These are phyloP conservation scores for Pichia sporocuriosa DNA, from an alignment of 805 yeast species.

Conservation along the genomic window DNA sequence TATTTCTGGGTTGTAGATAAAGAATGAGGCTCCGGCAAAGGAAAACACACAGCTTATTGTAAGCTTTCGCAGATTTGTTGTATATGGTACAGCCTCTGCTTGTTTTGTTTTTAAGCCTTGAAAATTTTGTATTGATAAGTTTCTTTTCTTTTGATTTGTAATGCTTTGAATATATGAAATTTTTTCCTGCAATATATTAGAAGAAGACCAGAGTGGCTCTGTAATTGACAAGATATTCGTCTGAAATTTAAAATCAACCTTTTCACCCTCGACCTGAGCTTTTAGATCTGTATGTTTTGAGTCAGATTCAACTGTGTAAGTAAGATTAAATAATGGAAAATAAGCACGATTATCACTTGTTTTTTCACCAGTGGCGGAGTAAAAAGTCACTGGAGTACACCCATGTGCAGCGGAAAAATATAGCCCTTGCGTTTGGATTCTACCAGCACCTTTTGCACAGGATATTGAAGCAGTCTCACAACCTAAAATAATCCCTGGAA, in stretches of 20 bases:
- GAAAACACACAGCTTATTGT: constrained; percentile 47
- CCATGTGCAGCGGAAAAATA: constrained; percentile 71
- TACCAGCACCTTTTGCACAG: constrained; percentile 55
- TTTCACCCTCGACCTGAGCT: constrained; percentile 57
- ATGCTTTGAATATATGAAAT: constrained; percentile 15
- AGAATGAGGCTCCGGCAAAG: constrained; percentile 66
- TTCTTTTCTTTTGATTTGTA: constrained; percentile 3
- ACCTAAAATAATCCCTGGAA: constrained; percentile 73
- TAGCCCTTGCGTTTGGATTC: constrained; percentile 60
- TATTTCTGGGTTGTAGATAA: constrained; percentile 39
- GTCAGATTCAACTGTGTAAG: constrained; percentile 31
- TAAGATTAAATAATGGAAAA: constrained; percentile 60
- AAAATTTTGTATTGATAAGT: background rate
- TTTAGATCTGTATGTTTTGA: constrained; percentile 28
- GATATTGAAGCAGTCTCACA: constrained; percentile 67
- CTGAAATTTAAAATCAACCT: constrained; percentile 56
- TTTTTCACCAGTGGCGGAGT: constrained; percentile 38
- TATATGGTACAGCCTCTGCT: too few relatives aligned
- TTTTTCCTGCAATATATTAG: constrained; percentile 28
- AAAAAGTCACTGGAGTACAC: constrained; percentile 39
- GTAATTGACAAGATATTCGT: constrained; percentile 48
- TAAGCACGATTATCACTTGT: constrained; percentile 53
- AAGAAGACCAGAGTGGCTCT: constrained; percentile 47
- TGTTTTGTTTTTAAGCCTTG: background rate
- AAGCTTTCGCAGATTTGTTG: too few relatives aligned